A percentile compares a stretch with the other conserved stretches of the same genome.
These are phyloP conservation scores for Epicoccum sorghinum DNA, from an alignment of 2,329 filamentous ascomycete genomes.

Conservation along the genomic window DNA sequence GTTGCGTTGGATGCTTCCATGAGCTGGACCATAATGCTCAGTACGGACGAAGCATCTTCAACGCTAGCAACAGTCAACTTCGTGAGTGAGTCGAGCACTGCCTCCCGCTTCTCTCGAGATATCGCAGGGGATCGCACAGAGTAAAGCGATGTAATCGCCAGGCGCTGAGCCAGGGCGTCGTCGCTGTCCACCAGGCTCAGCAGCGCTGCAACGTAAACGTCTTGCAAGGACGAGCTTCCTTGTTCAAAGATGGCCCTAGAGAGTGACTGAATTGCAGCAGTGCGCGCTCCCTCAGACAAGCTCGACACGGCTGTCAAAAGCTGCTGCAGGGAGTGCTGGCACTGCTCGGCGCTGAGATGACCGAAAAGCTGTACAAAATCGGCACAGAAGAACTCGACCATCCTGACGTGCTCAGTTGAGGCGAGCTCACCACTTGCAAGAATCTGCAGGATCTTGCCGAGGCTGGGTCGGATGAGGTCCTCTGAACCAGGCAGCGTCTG, in stretches of 20 bases:
- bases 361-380: conserved; percentile 35
- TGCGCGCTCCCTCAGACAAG: conserved; percentile 10
- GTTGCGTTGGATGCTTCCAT: conserved; percentile 46
- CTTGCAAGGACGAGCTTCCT: conserved; percentile 24
- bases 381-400: conserved; percentile 35
- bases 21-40: conserved; percentile 39
- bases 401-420: conserved; percentile 19
- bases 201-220: conserved; percentile 29
- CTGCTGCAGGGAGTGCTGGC: conserved; percentile 22
- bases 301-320: conserved; percentile 27
- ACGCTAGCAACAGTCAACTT: conserved; percentile 20
- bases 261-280: conserved; percentile 24
- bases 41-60: conserved; percentile 13
- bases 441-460: conserved; percentile 32
- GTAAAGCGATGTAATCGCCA: conserved; percentile 27
- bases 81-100: conserved; percentile 37
- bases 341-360: conserved; percentile 22
- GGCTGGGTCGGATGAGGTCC: conserved; percentile 24
- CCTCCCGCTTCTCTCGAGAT: conserved; percentile 41
- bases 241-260: conserved; percentile 31
- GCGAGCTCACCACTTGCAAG: conserved; percentile 25
- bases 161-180: conserved; percentile 11
- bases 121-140: conserved; percentile 34
- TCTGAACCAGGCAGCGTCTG: conserved; percentile 30
- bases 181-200: conserved; percentile 19